Evolutionary conservation across 495 filamentous ascomycete species (phyloP), one percentile per base, ranked within the genome.

Genomic region (Aspergillus heteromorphus): DNA sequence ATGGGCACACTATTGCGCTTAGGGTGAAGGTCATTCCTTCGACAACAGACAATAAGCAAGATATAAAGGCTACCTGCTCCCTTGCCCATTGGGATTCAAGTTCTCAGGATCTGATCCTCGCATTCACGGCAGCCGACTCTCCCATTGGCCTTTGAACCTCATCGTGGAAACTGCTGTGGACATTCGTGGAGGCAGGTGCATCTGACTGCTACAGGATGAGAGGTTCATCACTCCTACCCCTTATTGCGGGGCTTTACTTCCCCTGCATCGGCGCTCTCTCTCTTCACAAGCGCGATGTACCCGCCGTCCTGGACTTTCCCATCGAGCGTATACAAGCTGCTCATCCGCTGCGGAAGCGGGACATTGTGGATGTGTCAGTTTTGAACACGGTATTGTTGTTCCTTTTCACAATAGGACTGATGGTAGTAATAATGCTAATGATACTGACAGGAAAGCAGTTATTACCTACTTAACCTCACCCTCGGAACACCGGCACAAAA

Each of bases 391-490:
- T 59, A 60, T 41, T 54, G 17, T 2, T 27, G 0, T 11, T 13
- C 16, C 30, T 27, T 45, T 49, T 6, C 19, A 56, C 57, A n/a
- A 19, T 16, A 10, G 21, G 4, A 40, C 30, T 2, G 18, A 27
- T 16, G 9, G 7, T 3, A 27, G 23, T 7, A 30, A 4, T n/a
- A 49, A 38, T 31, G 14, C 55, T 67, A 31, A 61, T 40, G 34
- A 16, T 17, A 20, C 9, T 40, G 41, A 45, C 45, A 62, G 59
- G n/a, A 84, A 78, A 73, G 82, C 72, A 79, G 75, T 38, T 69
- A 84, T 16, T 91, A 91, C 60, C 79, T 82, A 53, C 73, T 85
- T 41, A 88, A 87, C 63, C 77, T 79, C 13, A 85, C 83, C 6
- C 58, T 91, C 50, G 87, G 87, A 53, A 86, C 84, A 17, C 87